Percentiles rank a stretch among this genome's conserved stretches.
Evolutionary conservation across 345 rosid species (phyloP).

Genomic region (Pugionium dolabratum): DNA sequence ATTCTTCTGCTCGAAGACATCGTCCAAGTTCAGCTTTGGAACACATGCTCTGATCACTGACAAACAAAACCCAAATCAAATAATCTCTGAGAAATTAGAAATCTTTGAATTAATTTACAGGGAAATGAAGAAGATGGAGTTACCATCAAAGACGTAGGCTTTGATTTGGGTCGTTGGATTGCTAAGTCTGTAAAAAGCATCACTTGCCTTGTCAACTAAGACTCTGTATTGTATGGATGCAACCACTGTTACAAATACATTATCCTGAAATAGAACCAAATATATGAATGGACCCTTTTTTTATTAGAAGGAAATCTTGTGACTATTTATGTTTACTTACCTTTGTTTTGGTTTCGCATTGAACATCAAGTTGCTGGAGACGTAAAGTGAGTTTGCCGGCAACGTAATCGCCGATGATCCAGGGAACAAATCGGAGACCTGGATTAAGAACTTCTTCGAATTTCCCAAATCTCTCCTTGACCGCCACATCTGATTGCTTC

Average conservation of each 20-base stretch:
- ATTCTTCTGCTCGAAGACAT: slow-evolving; percentile 63
- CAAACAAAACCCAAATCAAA: slow-evolving; percentile 1
- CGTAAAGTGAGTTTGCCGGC: slow-evolving; percentile 60
- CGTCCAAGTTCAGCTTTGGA: slow-evolving; percentile 54
- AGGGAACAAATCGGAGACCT: slow-evolving; percentile 63
- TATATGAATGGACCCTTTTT: background rate
- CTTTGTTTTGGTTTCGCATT: slow-evolving; percentile 74
- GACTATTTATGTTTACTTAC: slow-evolving; percentile 26
- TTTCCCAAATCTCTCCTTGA: slow-evolving; percentile 67
- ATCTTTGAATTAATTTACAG: too few species aligned
- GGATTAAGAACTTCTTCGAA: slow-evolving; percentile 58
- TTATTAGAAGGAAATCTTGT: background rate
- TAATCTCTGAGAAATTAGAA: too few species aligned
- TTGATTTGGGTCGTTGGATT: slow-evolving; percentile 56
- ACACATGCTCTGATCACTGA: slow-evolving; percentile 62
- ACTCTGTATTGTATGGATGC: slow-evolving; percentile 61
- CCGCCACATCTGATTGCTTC: slow-evolving; percentile 60
- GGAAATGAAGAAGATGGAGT: background rate
- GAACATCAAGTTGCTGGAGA: slow-evolving; percentile 66
- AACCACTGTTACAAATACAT: slow-evolving; percentile 61
- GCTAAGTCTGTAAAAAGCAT: slow-evolving; percentile 64
- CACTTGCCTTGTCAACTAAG: slow-evolving; percentile 51
- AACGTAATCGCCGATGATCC: slow-evolving; percentile 57
- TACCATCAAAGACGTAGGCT: slow-evolving; percentile 64
- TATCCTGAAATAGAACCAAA: slow-evolving; percentile 42